Evolutionary conservation across 306 rosid species (phyloP), one percentile per base, ranked within the genome.

Genomic region (Vigna mungo): DNA sequence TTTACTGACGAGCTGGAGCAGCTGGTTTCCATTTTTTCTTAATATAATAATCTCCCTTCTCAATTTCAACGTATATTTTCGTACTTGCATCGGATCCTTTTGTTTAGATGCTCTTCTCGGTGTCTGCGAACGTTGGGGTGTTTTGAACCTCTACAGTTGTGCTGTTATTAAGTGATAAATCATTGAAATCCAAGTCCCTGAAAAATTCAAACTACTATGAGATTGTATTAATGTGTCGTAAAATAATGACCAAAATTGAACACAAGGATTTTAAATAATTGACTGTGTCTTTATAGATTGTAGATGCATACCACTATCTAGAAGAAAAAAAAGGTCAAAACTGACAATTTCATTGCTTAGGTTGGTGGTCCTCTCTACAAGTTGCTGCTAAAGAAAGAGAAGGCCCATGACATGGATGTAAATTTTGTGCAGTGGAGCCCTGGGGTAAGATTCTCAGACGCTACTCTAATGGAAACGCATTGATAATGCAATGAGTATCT

Each of bases 371-470:
- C 94, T 75, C 80, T 80, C 20, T 91, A 88, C 85, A 90, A 88
- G 80, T 81, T 87, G 83, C 86, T 90, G 71, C 78, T 86, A 68
- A 92, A 88, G 89, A 78, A 89, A 84, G 97, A 93, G 74, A 88
- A 89, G 81, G 95, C 97, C 39, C 97, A 87, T 73, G 88, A 82
- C 71, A 90, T 88, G 96, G 96, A 92, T 68, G 44, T 90, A 82
- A 92, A 95, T 81, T 89, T 85, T 37, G 97, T 90, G 84, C 93
- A 90, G 75, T 90, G 97, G 97, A 87, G 94, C 88, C 92, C 88
- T 76, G 96, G 94, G 94, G 97, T 90, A 88, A 86, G 94, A 72
- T 80, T 85, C 80, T 79, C 27, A 68, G 59, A 47, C 78, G 36
- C 54, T 74, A 66, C 39, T 66, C 71, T 76, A 61, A 25, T 48